Evolutionary conservation across 2,329 filamentous ascomycete genomes (phyloP), one percentile per base, ranked within the genome.

Genomic region (Truncatella angustata): DNA sequence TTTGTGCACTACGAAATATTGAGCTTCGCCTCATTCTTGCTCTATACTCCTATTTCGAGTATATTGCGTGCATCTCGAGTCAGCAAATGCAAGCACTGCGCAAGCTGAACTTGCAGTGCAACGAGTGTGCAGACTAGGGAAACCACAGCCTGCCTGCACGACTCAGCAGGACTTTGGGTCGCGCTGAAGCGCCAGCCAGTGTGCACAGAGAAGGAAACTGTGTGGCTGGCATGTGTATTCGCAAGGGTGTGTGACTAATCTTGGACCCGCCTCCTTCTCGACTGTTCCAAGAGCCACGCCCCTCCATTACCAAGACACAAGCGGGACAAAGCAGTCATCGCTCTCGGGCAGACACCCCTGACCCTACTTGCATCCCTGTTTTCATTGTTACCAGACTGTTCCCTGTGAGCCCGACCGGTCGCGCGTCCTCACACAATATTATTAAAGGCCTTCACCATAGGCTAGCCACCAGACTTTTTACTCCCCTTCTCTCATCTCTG

Each of bases 401-500:
- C 40, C 51, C 46, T 28, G 26, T 21, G 18, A 26, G 23, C 39
- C 49, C 49, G 35, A 35, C 39, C 35, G 10, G n/a, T 14, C 39
- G 21, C 40, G 39, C 24, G 46, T 35, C 23, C 21, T 28, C 34
- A 24, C n/a, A 51, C 30, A 49, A 47, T 54, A 53, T 57, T 59
- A 60, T 62, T 60, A 61, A 62, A 62, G 48, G 58, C 35, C 54
- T 56, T 58, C 47, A 50, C 59, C 58, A n/a, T 56, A 61, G 55
- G 61, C 60, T 58, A 59, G 56, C 56, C 59, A 56, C 54, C 43
- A 42, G 28, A 12, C 12, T 51, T 50, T 40, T 54, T 18, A 30
- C 21, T 46, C 50, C 52, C 50, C 54, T 59, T 56, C 55, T 63
- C 59, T 52, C 57, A 60, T 60, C 53, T 63, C 63, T 65, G 64